Conservation (phyloP, 2,329 filamentous ascomycete genomes). For the Plectosphaerella plurivora region DNA sequence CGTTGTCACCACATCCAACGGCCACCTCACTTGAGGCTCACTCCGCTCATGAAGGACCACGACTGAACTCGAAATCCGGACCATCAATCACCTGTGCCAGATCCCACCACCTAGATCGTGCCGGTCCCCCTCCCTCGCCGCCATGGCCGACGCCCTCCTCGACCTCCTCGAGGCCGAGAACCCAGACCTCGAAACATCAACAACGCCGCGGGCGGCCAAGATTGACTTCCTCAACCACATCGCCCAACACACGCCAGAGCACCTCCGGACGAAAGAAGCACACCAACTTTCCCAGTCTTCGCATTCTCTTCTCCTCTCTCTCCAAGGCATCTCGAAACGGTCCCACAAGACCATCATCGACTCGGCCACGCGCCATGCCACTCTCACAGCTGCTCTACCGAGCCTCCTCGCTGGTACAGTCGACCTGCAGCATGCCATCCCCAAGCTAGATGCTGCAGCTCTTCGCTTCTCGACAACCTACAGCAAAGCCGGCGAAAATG, state of each 20-base stretch:
- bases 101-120: too few relatives aligned
- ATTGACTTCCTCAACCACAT: slow-evolving; percentile 73
- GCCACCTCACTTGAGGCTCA: too few relatives aligned
- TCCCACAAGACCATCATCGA: slow-evolving; percentile 82
- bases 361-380: slow-evolving; percentile 73
- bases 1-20: too few relatives aligned
- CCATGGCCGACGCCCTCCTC: slow-evolving; percentile 68
- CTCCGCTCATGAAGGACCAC: too few relatives aligned
- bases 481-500: slow-evolving; percentile 65
- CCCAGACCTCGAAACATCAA: slow-evolving; percentile 16
- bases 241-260: slow-evolving; percentile 69
- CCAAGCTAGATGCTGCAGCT: slow-evolving; percentile 72
- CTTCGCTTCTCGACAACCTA: slow-evolving; percentile 80
- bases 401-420: slow-evolving; percentile 60
- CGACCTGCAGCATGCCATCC: slow-evolving; percentile 67
- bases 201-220: slow-evolving; percentile 4
- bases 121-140: slow-evolving; percentile 2
- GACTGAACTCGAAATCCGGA: too few relatives aligned
- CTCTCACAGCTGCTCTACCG: slow-evolving; percentile 68
- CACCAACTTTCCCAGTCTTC: slow-evolving; percentile 75
- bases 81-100: too few relatives aligned
- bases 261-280: slow-evolving; percentile 70
- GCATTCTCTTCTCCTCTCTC: slow-evolving; percentile 74
- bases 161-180: slow-evolving; percentile 47
- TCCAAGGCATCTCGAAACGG: slow-evolving; percentile 84